A percentile compares a stretch with the other conserved stretches of the same genome.
Conservation (phyloP, 1,139 yeast genomes). For the Blastobotrys petasosporus region DNA sequence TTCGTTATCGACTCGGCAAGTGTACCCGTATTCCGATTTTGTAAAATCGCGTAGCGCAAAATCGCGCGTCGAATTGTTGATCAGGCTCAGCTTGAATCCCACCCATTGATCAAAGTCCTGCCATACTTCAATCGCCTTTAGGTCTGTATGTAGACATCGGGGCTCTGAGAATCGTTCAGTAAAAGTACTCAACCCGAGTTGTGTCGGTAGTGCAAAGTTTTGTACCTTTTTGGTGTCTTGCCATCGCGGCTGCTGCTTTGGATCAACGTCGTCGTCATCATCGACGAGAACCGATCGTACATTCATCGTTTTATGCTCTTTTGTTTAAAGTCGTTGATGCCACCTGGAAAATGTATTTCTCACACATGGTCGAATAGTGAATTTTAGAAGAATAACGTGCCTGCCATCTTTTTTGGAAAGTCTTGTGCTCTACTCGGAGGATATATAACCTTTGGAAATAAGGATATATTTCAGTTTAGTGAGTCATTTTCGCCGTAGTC, state of each 20-base stretch:
- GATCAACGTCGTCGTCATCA: neutral
- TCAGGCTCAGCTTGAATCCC: slow-evolving; percentile 8
- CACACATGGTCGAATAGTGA: no score
- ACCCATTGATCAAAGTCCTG: slow-evolving; percentile 13
- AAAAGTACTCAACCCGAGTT: slow-evolving; percentile 8
- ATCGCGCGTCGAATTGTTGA: neutral
- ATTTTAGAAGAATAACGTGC: neutral
- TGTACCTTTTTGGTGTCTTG: neutral
- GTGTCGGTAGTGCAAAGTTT: slow-evolving; percentile 12
- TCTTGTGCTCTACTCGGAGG: no score
- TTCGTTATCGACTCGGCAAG: slow-evolving; percentile 6
- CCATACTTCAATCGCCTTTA: slow-evolving; percentile 8
- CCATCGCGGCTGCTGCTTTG: neutral
- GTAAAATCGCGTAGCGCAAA: slow-evolving; percentile 1
- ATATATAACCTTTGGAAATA: no score
- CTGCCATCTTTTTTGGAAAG: neutral
- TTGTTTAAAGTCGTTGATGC: neutral
- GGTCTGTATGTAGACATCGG: slow-evolving; percentile 8
- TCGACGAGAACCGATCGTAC: no score
- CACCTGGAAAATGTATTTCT: neutral
- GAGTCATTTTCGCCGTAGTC: no score
- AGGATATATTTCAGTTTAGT: no score
- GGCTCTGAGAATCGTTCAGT: slow-evolving; percentile 1
- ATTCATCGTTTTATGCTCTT: no score
- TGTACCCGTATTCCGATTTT: slow-evolving; percentile 1